phyloP scores from a whole-genome alignment of 805 yeast genomes.

The Yarrowia hollandica region DNA sequence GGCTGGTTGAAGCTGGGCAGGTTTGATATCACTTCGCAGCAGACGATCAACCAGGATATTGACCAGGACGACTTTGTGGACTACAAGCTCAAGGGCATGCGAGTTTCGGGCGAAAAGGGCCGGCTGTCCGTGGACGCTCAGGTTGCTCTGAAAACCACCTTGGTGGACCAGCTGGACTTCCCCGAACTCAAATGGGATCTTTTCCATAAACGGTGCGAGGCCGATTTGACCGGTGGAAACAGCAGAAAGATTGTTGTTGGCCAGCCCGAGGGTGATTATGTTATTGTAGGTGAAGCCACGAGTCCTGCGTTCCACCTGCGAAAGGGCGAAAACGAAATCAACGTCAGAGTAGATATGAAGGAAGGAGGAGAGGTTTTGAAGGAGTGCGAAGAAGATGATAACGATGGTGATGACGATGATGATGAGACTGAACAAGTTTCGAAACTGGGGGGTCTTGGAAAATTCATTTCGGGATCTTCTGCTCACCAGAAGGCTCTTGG shows the following conservation, averaged over 20 bases:
- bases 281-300: slow-evolving; percentile 6
- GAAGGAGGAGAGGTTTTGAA: background rate
- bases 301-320: background rate
- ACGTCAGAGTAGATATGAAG: background rate
- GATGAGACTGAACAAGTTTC: too few relatives aligned
- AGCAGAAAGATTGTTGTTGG: background rate
- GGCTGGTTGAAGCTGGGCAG: slow-evolving; percentile 3
- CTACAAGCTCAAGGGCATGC: slow-evolving; percentile 7
- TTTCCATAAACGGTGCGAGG: background rate
- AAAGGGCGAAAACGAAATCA: slow-evolving; percentile 7
- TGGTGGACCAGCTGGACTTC: background rate
- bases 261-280: slow-evolving; percentile 9
- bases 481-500: too few relatives aligned
- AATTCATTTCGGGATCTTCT: too few relatives aligned
- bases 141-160: background rate
- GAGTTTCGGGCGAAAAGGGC: background rate
- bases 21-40: background rate
- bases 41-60: slow-evolving; percentile 8
- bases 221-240: slow-evolving; percentile 2
- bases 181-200: slow-evolving; percentile 13
- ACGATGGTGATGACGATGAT: background rate
- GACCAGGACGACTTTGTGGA: slow-evolving; percentile 10
- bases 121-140: slow-evolving; percentile 2
- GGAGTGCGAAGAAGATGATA: background rate
- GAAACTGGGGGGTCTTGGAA: too few relatives aligned